phyloP scores from a whole-genome alignment of 345 rosid genomes.

The Combretum micranthum region DNA sequence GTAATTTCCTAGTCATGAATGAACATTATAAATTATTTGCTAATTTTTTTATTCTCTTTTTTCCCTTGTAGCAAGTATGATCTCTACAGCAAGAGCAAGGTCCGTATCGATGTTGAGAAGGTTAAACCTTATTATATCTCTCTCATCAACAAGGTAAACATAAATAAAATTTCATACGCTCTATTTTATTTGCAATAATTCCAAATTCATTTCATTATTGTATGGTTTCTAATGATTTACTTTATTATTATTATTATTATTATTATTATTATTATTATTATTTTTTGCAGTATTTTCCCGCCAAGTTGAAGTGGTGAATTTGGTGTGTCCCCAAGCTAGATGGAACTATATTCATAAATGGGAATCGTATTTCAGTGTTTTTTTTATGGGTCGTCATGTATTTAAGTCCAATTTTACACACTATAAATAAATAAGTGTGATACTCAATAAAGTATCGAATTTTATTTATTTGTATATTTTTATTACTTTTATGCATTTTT shows the following conservation, averaged over 20 bases:
- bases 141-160: slow-evolving; percentile 33
- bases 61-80: slow-evolving; percentile 38
- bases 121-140: slow-evolving; percentile 50
- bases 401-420: neutral
- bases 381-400: too few species aligned
- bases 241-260: too few species aligned
- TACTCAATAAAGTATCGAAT: neutral
- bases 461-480: neutral
- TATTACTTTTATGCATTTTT: too few species aligned
- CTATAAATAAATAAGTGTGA: neutral
- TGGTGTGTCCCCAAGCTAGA: neutral
- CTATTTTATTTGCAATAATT: neutral
- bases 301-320: slow-evolving; percentile 26
- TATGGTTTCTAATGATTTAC: neutral
- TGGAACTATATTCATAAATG: neutral
- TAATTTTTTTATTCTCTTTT: neutral
- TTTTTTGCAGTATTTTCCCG: slow-evolving; percentile 23
- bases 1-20: neutral
- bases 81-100: slow-evolving; percentile 57
- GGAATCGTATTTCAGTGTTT: too few species aligned
- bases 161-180: neutral
- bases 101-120: slow-evolving; percentile 37
- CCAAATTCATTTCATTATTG: neutral
- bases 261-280: too few species aligned
- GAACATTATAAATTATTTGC: neutral